Conservation (phyloP, 371 early-diverging fungal species). For the Mortierella sp. region DNA sequence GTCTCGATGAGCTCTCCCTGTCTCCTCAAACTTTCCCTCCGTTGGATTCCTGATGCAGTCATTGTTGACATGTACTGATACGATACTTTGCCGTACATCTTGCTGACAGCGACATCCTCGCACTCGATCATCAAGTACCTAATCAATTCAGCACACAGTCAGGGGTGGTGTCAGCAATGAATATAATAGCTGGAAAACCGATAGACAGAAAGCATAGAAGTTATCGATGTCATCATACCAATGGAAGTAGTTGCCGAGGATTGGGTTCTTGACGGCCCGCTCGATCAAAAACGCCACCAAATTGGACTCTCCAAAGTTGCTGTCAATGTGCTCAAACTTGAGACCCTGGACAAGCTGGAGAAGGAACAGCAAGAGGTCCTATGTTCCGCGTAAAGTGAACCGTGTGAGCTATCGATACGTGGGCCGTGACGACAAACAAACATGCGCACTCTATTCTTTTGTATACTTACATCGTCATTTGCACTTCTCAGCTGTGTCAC, state of each 20-base stretch:
- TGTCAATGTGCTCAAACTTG: slow-evolving; percentile 84
- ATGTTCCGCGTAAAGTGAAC: background rate
- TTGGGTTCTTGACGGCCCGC: slow-evolving; percentile 81
- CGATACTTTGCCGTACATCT: slow-evolving; percentile 89
- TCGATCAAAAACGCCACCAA: slow-evolving; percentile 91
- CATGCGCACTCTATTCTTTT: background rate
- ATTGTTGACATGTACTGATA: slow-evolving; percentile 84
- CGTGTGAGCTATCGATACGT: background rate
- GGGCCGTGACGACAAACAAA: background rate
- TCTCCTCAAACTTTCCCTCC: slow-evolving; percentile 80
- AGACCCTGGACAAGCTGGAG: slow-evolving; percentile 98
- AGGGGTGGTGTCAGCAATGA: background rate
- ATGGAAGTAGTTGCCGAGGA: slow-evolving; percentile 91
- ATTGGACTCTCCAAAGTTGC: slow-evolving; percentile 72
- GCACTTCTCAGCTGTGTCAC: slow-evolving; percentile 91
- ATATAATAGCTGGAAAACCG: background rate
- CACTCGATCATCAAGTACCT: slow-evolving; percentile 96
- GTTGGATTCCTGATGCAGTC: slow-evolving; percentile 72
- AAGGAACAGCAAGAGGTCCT: slow-evolving; percentile 92
- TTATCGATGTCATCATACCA: slow-evolving; percentile 72
- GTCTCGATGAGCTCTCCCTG: slow-evolving; percentile 89
- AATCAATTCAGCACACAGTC: background rate
- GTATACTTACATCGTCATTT: slow-evolving; percentile 84
- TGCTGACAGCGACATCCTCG: slow-evolving; percentile 72
- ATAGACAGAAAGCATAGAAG: background rate